Base-by-base conservation (phyloP, 2,329 filamentous ascomycete species). In the Cladosporium sp. region DNA sequence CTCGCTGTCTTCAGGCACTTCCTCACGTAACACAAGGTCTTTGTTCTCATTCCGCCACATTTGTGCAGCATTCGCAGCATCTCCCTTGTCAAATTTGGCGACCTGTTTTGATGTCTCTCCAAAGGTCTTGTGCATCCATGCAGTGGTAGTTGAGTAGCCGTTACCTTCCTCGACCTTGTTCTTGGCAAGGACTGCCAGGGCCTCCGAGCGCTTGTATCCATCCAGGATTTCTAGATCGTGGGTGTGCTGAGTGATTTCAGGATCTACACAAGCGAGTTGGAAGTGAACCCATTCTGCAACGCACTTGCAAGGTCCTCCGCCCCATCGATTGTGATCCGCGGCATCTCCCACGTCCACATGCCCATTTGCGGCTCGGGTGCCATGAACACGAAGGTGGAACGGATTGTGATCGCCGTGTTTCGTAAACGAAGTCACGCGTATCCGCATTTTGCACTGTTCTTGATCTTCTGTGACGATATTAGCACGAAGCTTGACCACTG, bases 281-380 rank as follows among this genome's bases (percentile, higher is more conserved):
- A 71, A 62, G 48, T 69, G 63, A 25, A 69, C 56, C 70, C 71
- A 73, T 58, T 73, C 71, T 3, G 71, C 67, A 10, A 73, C 51
- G 36, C 71, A 71, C 39, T 66, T 65, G 58, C 71, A 73, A 28
- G 57, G 58, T n/a, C 65, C 36, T 34, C 54, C 56, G 23, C 70
- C 65, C 8, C 70, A 70, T 10, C 23, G 34, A 3, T 56, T 25
- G 23, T 60, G 70, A 62, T 60, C 58, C 18, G 49, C 58, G 6
- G 60, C 53, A 10, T 59, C 62, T 11, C 28, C 28, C 3, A 32
- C 18, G 26, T 21, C 28, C 18, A 54, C 51, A 14, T 32, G 28
- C n/a, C 51, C 51, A 11, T 54, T 54, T 3, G 51, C 51, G 2
- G 51, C 28, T 14, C 51, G 28, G 25, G 51, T 54, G 16, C 51